Evolutionary conservation across 2,329 filamentous ascomycete species (phyloP), one percentile per base, ranked within the genome.

Genomic region (Aspergillus sp.): DNA sequence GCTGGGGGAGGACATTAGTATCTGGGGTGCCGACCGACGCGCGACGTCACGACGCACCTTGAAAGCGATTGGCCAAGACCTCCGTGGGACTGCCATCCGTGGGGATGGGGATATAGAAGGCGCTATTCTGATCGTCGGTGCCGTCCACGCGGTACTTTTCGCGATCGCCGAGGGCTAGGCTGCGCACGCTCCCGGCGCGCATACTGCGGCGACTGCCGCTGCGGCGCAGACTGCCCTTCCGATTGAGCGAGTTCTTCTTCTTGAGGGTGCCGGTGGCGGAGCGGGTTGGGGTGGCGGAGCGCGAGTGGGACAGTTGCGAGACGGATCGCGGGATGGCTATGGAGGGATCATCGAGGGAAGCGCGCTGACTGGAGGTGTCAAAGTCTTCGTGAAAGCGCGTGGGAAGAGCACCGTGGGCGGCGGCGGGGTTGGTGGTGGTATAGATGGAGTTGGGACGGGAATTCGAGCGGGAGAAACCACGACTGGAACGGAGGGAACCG

Each of bases 81-180:
- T 97, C 93, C 1, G 94, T 97, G 2, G 94, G 94, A 48, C 86
- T 91, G 3, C 91, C 90, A 16, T 83, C 84, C 4, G 90, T 97
- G 3, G 92, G 94, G 31, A 99, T 88, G 1, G 94, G 94, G 45
- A 91, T 91, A 70, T 86, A 87, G 69, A 97, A 97, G 41, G 88
- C 90, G 72, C 89, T 97, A 68, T 92, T 88, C 60, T 81, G 78
- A 55, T 83, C 81, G 55, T 90, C 87, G 25, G 79, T 79, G 4
- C 79, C 75, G 23, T 71, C 69, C 41, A 62, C 58, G 21, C 62
- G 61, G 53, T 77, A 77, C 55, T 75, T 76, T 56, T 78, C 75
- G 47, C 76, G 82, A 54, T 88, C 85, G 54, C 89, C 88, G 52
- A 91, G 75, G 21, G 82, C 85, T 52, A 96, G 78, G 64, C 91